A percentile compares a stretch with the other conserved stretches of the same genome.
Evolutionary conservation across 2,329 filamentous ascomycete genomes (phyloP).

Genomic region (Apiospora malaysiana): DNA sequence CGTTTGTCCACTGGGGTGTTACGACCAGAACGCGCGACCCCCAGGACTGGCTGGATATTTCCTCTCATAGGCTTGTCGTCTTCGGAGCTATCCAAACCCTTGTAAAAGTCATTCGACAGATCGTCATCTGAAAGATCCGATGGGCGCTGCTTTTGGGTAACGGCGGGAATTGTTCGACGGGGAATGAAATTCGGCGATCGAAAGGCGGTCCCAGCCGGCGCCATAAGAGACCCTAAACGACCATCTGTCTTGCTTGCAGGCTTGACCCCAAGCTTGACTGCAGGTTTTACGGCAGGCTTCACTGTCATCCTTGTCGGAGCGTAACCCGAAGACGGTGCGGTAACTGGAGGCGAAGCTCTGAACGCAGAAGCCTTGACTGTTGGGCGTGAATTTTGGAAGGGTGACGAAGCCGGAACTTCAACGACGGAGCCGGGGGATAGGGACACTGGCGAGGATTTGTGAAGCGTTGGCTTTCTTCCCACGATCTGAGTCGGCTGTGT

Average conservation of each 20-base stretch:
- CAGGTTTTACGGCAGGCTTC: neutral
- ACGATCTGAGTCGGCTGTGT: slow-evolving; percentile 69
- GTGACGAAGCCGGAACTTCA: slow-evolving; percentile 91
- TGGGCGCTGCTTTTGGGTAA: slow-evolving; percentile 35
- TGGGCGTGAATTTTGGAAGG: slow-evolving; percentile 57
- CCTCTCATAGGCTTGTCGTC: slow-evolving; percentile 39
- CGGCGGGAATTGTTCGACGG: slow-evolving; percentile 39
- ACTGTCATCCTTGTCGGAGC: slow-evolving; percentile 24
- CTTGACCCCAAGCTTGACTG: slow-evolving; percentile 23
- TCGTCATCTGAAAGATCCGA: slow-evolving; percentile 41
- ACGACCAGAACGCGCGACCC: neutral
- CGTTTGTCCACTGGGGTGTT: neutral
- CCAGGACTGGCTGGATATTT: slow-evolving; percentile 39
- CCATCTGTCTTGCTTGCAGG: slow-evolving; percentile 33
- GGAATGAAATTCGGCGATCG: slow-evolving; percentile 48
- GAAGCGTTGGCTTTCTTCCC: slow-evolving; percentile 41
- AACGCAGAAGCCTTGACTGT: neutral
- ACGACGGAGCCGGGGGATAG: slow-evolving; percentile 57
- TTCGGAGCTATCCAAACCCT: slow-evolving; percentile 39
- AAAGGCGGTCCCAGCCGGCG: slow-evolving; percentile 77
- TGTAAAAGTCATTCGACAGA: slow-evolving; percentile 37
- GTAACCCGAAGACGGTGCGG: neutral
- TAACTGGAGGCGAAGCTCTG: slow-evolving; percentile 3
- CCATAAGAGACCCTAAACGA: slow-evolving; percentile 67
- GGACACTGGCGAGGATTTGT: slow-evolving; percentile 37